phyloP scores from a whole-genome alignment of 2,329 filamentous ascomycete species.

The Cladophialophora exuberans region DNA sequence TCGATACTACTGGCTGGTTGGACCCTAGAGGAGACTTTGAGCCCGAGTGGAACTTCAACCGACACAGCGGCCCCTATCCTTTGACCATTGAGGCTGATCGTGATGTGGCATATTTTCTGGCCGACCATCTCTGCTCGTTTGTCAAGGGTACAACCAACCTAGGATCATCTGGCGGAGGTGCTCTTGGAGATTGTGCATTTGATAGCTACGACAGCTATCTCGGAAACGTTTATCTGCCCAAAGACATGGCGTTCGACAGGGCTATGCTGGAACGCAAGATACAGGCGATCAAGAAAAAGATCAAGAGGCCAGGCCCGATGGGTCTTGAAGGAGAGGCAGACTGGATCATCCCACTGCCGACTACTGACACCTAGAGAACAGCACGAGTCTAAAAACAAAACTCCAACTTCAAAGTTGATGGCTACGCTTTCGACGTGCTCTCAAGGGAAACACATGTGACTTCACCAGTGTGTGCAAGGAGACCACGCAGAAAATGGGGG shows the following conservation, averaged over 20 bases:
- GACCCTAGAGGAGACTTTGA: slow-evolving; percentile 33
- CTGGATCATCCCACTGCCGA: too few relatives aligned
- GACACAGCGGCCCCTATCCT: slow-evolving; percentile 23
- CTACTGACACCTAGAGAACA: too few relatives aligned
- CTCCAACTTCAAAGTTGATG: too few relatives aligned
- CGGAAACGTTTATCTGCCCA: slow-evolving; percentile 34
- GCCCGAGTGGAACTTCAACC: slow-evolving; percentile 24
- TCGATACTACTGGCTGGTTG: slow-evolving; percentile 47
- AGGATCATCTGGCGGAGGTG: neutral
- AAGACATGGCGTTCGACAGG: slow-evolving; percentile 32
- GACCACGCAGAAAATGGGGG: too few relatives aligned
- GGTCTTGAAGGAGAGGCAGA: neutral
- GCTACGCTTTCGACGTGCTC: too few relatives aligned
- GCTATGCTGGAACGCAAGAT: slow-evolving; percentile 35
- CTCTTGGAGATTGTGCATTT: slow-evolving; percentile 37
- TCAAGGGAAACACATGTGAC: too few relatives aligned
- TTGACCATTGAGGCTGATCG: neutral
- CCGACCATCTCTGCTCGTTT: slow-evolving; percentile 43
- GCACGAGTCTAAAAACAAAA: too few relatives aligned
- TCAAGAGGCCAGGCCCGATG: slow-evolving; percentile 4
- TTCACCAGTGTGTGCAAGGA: too few relatives aligned
- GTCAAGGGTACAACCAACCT: slow-evolving; percentile 20
- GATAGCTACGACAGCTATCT: slow-evolving; percentile 38
- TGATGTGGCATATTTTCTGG: slow-evolving; percentile 41
- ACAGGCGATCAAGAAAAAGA: slow-evolving; percentile 30